Evolutionary conservation across 768 basidiomycete species (phyloP), one percentile per base, ranked within the genome.

Genomic region (Boletus bicolor): DNA sequence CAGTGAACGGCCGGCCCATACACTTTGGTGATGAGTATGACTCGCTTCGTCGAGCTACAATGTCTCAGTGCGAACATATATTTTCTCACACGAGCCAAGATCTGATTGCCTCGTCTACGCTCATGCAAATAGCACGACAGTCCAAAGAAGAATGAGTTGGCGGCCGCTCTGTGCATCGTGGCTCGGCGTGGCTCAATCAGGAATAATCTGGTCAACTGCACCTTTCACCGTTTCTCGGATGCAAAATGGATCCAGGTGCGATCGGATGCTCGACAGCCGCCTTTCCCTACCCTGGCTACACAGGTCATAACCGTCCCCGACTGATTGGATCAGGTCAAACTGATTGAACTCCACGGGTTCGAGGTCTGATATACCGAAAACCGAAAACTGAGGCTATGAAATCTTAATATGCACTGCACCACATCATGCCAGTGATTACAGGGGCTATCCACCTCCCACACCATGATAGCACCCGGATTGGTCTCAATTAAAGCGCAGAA

Each of bases 251-350:
- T 24, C n/a, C 26, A 21, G 34, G 21, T 38, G 54, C 30, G 47
- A 55, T 60, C 50, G 26, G 26, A 32, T 41, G 38, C 41, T 48
- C 45, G 32, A 51, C 17, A 42, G 21, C 21, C 21, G 41, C n/a
- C 36, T 24, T 32, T 48, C 21, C 36, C n/a, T 38, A 2, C 36
- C 44, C 10, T 57, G 54, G 50, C 45, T 46, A 44, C 52, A 53
- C 35, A 42, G 12, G 26, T 48, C 54, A 24, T 35, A 38, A 38
- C 35, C 35, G 11, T 42, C 51, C 32, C 26, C 44, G 47, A 49
- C 24, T 60, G 61, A 63, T 63, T 52, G 53, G 44, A 62, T 62
- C 61, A 64, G 5, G 17, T 39, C 44, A 9, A 53, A 47, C 24
- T 56, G 58, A 64, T 64, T 28, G 44, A 32, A 44, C 41, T 5